A percentile compares a stretch with the other conserved stretches of the same genome.
phyloP scores from a whole-genome alignment of 2,329 filamentous ascomycete species.

The Apiospora aurea region DNA sequence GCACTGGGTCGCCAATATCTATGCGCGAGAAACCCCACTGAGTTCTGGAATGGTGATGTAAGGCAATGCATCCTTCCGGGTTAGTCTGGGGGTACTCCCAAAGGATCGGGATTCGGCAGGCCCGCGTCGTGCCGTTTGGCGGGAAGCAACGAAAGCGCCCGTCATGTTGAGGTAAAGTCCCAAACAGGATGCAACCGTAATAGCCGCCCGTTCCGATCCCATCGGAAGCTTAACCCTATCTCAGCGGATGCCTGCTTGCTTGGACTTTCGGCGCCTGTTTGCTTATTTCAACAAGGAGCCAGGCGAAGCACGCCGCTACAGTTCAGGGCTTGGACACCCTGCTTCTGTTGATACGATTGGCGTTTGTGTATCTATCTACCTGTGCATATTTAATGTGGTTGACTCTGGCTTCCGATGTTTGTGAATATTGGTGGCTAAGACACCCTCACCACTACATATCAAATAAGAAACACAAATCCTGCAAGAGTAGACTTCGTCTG shows the following conservation, averaged over 20 bases:
- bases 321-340: too few species aligned
- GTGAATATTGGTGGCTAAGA: too few species aligned
- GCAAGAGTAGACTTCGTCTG: too few species aligned
- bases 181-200: neutral
- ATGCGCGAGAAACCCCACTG: neutral
- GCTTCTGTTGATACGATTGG: too few species aligned
- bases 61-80: neutral
- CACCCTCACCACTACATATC: too few species aligned
- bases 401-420: too few species aligned
- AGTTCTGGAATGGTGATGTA: neutral
- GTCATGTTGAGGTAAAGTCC: neutral
- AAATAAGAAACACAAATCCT: too few species aligned
- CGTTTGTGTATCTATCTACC: too few species aligned
- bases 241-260: neutral
- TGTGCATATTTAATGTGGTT: too few species aligned
- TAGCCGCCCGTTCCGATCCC: neutral
- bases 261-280: accelerated
- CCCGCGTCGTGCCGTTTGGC: neutral
- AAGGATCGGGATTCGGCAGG: neutral
- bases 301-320: too few species aligned
- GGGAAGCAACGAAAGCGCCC: neutral
- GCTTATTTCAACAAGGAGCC: neutral
- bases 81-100: neutral
- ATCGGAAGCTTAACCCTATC: neutral
- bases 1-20: neutral